Evolutionary conservation across 768 basidiomycete species (phyloP).

Genomic region (Collybiopsis confluens): DNA sequence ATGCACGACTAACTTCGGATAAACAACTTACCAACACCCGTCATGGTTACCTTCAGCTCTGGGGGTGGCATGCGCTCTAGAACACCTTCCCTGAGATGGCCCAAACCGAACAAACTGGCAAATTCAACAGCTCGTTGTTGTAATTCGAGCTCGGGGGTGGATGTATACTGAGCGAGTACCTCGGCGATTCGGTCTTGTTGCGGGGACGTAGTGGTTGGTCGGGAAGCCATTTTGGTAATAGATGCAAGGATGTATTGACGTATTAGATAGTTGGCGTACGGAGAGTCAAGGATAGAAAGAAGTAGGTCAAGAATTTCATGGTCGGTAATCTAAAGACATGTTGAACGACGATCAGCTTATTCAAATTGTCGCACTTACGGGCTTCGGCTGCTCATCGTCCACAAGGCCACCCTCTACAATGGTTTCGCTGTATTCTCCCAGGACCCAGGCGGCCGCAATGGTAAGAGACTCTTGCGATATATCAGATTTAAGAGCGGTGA

Average conservation of each 20-base stretch:
- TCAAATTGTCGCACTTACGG: slow-evolving; percentile 40
- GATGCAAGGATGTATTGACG: slow-evolving; percentile 91
- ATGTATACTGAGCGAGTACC: slow-evolving; percentile 75
- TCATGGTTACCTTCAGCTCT: slow-evolving; percentile 94
- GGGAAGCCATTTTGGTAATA: slow-evolving; percentile 85
- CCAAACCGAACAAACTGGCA: slow-evolving; percentile 75
- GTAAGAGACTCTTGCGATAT: slow-evolving; percentile 97
- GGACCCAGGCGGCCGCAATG: slow-evolving; percentile 88
- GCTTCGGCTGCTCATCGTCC: slow-evolving; percentile 64
- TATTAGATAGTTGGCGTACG: slow-evolving; percentile 86
- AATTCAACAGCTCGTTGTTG: slow-evolving; percentile 97
- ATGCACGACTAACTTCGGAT: not conserved
- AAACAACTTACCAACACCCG: slow-evolving; percentile 72
- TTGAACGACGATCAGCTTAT: too few species aligned
- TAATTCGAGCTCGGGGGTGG: slow-evolving; percentile 88
- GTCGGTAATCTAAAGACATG: slow-evolving; percentile 57
- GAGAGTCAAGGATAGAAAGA: slow-evolving; percentile 84
- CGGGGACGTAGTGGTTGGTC: slow-evolving; percentile 56
- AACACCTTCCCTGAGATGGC: slow-evolving; percentile 77
- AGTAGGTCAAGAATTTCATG: slow-evolving; percentile 83
- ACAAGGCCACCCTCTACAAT: slow-evolving; percentile 83
- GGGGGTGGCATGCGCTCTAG: slow-evolving; percentile 99
- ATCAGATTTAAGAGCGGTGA: slow-evolving; percentile 80
- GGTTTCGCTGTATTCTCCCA: slow-evolving; percentile 94
- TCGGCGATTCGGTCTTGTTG: slow-evolving; percentile 80